Evolutionary conservation across 192 early-diverging fungal genomes (phyloP).

Genomic region (Gorgonomyces haynaldii): DNA sequence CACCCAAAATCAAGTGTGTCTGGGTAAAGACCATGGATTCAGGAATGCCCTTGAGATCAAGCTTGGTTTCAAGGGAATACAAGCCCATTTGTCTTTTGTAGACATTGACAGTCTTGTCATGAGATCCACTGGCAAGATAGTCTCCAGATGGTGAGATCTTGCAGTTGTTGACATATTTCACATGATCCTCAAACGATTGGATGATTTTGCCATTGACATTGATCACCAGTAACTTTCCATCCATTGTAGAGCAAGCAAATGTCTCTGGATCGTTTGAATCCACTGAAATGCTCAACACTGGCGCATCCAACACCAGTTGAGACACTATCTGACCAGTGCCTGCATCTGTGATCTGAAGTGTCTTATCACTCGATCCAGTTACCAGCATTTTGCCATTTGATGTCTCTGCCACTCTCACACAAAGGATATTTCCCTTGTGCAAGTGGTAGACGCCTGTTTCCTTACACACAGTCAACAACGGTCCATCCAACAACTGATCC

Average conservation of each 20-base stretch:
- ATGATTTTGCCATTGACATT: conserved; percentile 22
- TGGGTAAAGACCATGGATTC: conserved; percentile 54
- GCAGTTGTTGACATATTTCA: conserved; percentile 55
- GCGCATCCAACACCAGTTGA: no score
- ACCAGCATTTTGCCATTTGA: no score
- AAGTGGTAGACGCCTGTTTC: no score
- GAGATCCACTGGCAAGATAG: conserved; percentile 52
- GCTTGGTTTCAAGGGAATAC: conserved; percentile 27
- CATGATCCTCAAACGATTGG: conserved; percentile 57
- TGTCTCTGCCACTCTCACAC: no score
- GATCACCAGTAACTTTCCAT: conserved; percentile 27
- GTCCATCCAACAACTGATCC: no score
- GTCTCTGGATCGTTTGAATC: not conserved
- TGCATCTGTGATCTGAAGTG: no score
- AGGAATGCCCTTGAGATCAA: conserved; percentile 44
- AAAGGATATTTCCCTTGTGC: no score
- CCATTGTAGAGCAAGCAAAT: conserved; percentile 24
- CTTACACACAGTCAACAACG: no score
- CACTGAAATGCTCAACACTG: not conserved
- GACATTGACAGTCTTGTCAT: conserved; percentile 55
- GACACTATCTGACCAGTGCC: no score
- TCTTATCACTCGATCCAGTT: no score
- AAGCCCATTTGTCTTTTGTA: conserved; percentile 27
- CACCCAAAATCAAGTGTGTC: conserved; percentile 35
- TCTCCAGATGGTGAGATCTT: conserved; percentile 33